These are phyloP conservation scores for Fusarium annulatum DNA, from an alignment of 2,329 filamentous ascomycete genomes.

Conservation along the genomic window DNA sequence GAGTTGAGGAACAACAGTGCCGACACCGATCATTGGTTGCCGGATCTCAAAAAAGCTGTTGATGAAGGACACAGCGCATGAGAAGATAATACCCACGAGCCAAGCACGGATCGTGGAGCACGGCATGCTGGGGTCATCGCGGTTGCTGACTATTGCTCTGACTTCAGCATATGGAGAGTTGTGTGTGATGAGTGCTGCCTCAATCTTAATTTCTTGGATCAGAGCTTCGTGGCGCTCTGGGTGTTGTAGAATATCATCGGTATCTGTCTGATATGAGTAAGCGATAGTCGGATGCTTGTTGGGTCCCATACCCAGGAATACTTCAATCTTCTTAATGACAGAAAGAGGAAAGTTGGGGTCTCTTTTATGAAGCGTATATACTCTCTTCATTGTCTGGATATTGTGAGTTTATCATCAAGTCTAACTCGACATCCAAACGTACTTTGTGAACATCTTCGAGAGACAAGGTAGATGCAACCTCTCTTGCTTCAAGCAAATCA, in stretches of 20 bases:
- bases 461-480: conserved; percentile 49
- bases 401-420: neutral
- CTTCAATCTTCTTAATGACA: conserved; percentile 50
- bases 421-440: neutral
- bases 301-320: conserved; percentile 49
- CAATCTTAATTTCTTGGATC: conserved; percentile 63
- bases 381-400: conserved; percentile 49
- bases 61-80: conserved; percentile 59
- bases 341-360: conserved; percentile 54
- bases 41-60: conserved; percentile 70
- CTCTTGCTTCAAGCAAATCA: conserved; percentile 58
- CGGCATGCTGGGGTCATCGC: conserved; percentile 62
- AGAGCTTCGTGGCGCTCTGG: conserved; percentile 53
- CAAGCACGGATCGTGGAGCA: conserved; percentile 66
- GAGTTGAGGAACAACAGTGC: conserved; percentile 66
- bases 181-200: conserved; percentile 62
- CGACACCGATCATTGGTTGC: conserved; percentile 63
- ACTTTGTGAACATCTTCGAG: conserved; percentile 50
- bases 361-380: conserved; percentile 49
- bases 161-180: conserved; percentile 67
- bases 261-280: conserved; percentile 29
- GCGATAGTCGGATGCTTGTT: neutral
- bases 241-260: conserved; percentile 48
- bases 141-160: conserved; percentile 64
- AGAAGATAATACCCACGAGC: conserved; percentile 63